These are phyloP conservation scores for Pittosporum tobira DNA, from an alignment of 129 eudicot genomes.

Conservation along the genomic window DNA sequence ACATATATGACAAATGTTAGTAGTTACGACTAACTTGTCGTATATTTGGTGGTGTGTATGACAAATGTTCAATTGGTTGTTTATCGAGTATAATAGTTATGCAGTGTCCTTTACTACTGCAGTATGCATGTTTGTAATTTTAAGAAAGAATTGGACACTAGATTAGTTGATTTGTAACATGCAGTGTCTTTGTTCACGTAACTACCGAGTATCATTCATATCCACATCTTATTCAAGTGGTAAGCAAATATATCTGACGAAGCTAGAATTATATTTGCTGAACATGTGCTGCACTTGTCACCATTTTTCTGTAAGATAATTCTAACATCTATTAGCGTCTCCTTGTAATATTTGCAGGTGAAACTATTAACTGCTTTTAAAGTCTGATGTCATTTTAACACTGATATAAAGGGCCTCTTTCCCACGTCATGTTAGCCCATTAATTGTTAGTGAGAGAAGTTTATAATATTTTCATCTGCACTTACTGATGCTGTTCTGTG, in stretches of 20 bases:
- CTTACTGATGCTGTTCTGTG: conserved; percentile 3
- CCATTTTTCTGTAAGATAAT: neutral
- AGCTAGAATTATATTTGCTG: too few species aligned
- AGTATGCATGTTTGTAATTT: neutral
- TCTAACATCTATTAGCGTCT: neutral
- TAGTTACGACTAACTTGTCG: too few species aligned
- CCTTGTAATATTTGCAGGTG: neutral
- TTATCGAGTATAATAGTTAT: too few species aligned
- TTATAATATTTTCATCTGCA: neutral
- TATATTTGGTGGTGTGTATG: too few species aligned
- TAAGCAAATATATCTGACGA: too few species aligned
- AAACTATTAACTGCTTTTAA: neutral
- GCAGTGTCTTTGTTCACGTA: too few species aligned
- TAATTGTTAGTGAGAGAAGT: neutral
- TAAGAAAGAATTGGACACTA: neutral
- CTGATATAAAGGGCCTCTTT: neutral
- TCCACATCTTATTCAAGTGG: too few species aligned
- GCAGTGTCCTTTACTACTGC: neutral
- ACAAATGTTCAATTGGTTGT: too few species aligned
- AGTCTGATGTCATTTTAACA: neutral
- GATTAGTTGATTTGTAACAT: too few species aligned
- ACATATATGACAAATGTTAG: too few species aligned
- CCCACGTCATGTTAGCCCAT: neutral
- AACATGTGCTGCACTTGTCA: too few species aligned
- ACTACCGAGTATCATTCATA: too few species aligned